A percentile compares a stretch with the other conserved stretches of the same genome.
These are phyloP conservation scores for Populus deltoides DNA, from an alignment of 345 rosid genomes.

Conservation along the genomic window DNA sequence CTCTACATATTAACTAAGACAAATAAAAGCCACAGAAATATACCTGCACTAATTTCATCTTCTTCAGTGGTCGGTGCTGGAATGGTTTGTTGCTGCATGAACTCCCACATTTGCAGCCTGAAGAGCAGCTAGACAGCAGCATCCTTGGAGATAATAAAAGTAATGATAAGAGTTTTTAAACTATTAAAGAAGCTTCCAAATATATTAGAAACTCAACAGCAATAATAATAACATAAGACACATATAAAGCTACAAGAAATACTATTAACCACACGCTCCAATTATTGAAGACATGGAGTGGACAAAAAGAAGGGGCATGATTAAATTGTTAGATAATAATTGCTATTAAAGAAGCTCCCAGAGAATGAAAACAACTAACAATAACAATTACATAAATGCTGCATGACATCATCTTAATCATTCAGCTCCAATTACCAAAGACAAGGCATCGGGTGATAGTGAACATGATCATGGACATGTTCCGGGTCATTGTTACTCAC, in stretches of 20 bases:
- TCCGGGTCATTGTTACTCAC: neutral
- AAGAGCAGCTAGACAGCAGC: conserved; percentile 91
- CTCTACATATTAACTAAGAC: neutral
- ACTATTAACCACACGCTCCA: neutral
- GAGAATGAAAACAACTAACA: neutral
- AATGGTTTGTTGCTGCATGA: conserved; percentile 87
- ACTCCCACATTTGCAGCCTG: conserved; percentile 84
- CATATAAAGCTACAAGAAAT: neutral
- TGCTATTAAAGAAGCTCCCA: neutral
- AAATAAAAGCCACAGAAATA: conserved; percentile 9
- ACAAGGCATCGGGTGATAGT: neutral
- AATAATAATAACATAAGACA: neutral
- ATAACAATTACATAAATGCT: neutral
- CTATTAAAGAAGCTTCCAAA: conserved; percentile 8
- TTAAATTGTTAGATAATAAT: neutral
- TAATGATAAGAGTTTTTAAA: neutral
- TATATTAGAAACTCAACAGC: neutral
- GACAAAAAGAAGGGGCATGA: neutral
- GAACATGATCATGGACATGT: neutral
- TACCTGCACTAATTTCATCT: conserved; percentile 89
- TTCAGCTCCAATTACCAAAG: neutral
- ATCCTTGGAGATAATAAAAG: conserved; percentile 44
- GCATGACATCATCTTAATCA: neutral
- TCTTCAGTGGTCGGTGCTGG: conserved; percentile 80
- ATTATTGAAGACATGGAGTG: neutral